These are phyloP conservation scores for Diaporthe humulicola DNA, from an alignment of 2,329 filamentous ascomycete genomes.

Conservation along the genomic window DNA sequence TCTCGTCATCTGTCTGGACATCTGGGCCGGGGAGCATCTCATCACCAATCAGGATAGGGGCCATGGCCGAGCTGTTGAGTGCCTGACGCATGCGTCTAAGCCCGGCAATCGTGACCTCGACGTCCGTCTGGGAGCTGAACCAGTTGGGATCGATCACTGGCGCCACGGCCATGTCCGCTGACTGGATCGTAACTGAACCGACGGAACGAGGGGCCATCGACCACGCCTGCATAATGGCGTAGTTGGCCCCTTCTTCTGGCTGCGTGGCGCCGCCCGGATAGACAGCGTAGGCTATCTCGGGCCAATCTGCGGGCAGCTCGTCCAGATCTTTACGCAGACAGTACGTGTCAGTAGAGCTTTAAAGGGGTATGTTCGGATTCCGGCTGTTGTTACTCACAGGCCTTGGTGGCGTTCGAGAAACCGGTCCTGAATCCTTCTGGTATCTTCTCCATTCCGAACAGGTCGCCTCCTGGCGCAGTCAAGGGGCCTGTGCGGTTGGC, in stretches of 20 bases:
- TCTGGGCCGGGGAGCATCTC: constrained; percentile 53
- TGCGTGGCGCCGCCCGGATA: neutral
- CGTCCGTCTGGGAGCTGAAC: constrained; percentile 43
- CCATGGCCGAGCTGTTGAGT: constrained; percentile 24
- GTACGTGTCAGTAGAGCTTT: neutral
- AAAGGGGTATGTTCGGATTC: neutral
- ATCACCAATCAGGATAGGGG: constrained; percentile 39
- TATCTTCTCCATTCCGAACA: constrained; percentile 6
- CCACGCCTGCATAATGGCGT: constrained; percentile 8
- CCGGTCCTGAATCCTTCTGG: constrained; percentile 2
- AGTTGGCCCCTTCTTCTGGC: neutral
- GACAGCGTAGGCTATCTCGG: constrained; percentile 30
- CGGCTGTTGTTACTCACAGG: constrained; percentile 19
- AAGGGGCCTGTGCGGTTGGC: constrained; percentile 16
- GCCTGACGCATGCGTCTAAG: constrained; percentile 43
- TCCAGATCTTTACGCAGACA: constrained; percentile 1
- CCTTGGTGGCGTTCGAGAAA: constrained; percentile 11
- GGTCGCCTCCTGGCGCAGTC: constrained; percentile 28
- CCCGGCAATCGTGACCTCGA: constrained; percentile 40
- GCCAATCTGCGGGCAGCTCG: constrained; percentile 23
- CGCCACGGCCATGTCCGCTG: constrained; percentile 14
- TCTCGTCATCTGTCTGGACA: constrained; percentile 51
- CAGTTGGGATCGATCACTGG: constrained; percentile 56
- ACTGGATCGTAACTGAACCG: constrained; percentile 11
- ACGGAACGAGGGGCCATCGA: constrained; percentile 4